These are phyloP conservation scores for Xenosphaeropsis pyriputrescens DNA, from an alignment of 2,329 filamentous ascomycete genomes.

Conservation along the genomic window DNA sequence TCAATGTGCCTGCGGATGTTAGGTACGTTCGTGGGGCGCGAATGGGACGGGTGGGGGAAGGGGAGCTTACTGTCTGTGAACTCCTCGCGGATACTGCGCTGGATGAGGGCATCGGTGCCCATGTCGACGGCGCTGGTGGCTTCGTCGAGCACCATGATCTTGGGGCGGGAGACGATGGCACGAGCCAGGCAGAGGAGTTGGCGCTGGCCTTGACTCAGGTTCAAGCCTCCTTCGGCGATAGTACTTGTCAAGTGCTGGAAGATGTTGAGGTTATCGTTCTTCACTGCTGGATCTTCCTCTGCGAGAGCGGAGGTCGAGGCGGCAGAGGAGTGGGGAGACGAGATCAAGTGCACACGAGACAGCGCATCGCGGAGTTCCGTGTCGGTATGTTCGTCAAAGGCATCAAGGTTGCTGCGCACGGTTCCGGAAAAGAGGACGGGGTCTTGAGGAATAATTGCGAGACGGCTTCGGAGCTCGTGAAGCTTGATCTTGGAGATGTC, in stretches of 20 bases:
- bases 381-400: slow-evolving; percentile 57
- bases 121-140: slow-evolving; percentile 65
- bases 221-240: slow-evolving; percentile 55
- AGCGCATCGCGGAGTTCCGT: slow-evolving; percentile 55
- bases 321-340: slow-evolving; percentile 4
- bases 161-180: slow-evolving; percentile 53
- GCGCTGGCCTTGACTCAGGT: slow-evolving; percentile 58
- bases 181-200: slow-evolving; percentile 59
- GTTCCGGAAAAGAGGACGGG: slow-evolving; percentile 73
- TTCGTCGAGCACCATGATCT: slow-evolving; percentile 65
- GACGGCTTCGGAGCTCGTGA: slow-evolving; percentile 52
- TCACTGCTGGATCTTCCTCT: not conserved
- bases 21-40: not conserved
- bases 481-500: slow-evolving; percentile 62
- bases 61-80: slow-evolving; percentile 40
- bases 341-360: slow-evolving; percentile 33
- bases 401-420: slow-evolving; percentile 61
- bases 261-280: slow-evolving; percentile 39
- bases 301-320: slow-evolving; percentile 22
- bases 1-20: slow-evolving; percentile 23
- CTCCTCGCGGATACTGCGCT: slow-evolving; percentile 55
- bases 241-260: slow-evolving; percentile 44
- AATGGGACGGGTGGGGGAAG: not conserved
- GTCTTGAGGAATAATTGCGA: slow-evolving; percentile 75
- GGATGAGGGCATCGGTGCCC: slow-evolving; percentile 56